Base-by-base conservation (phyloP, 164 flowering plant genomes). In the Nelumbo lutea region DNA sequence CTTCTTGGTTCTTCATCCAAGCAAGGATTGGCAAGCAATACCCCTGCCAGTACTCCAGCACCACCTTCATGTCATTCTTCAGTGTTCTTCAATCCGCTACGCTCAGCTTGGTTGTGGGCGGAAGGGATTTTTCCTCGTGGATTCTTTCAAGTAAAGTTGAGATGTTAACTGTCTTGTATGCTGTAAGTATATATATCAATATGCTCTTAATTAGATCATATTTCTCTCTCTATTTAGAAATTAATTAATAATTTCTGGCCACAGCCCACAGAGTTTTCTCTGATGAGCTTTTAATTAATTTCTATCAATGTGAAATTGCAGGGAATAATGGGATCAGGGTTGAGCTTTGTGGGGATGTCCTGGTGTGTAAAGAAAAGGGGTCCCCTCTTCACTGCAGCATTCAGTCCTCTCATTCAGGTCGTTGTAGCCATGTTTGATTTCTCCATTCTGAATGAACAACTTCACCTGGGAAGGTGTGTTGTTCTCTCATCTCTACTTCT, bases 361-460 rank as follows among this genome's bases (percentile, higher is more conserved):
- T 94, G 96, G 97, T 91, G 97, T 71, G 91, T 94, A n/a, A 83
- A 88, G 76, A 72, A 81, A 69, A 82, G 81, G 65, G 98, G 96
- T 27, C 96, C 98, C 0, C 83, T 94, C 61, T 91, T 90, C 79
- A 90, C 96, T 6, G 84, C 98, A 39, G 95, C 95, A 47, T 94
- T 94, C 77, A 87, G 88, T 66, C 98, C 98, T 13, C 78, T 87
- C 50, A 74, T 88, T 43, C 95, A 90, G 76, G 84, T 94, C 41
- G 68, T 90, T 8, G 87, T 83, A 9, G 93, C 84, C 42, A 68
- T 86, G 67, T 70, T 93, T 42, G 98, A 89, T 43, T 60, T 89
- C 70, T 67, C 81, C 4, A 38, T 88, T 58, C 70, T 91, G 15
- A 88, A 82, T 44, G 89, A 83, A 70, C 81, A 82, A 62, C 78